Conservation (phyloP, 495 filamentous ascomycete species). For the Neurospora tetrasperma region DNA sequence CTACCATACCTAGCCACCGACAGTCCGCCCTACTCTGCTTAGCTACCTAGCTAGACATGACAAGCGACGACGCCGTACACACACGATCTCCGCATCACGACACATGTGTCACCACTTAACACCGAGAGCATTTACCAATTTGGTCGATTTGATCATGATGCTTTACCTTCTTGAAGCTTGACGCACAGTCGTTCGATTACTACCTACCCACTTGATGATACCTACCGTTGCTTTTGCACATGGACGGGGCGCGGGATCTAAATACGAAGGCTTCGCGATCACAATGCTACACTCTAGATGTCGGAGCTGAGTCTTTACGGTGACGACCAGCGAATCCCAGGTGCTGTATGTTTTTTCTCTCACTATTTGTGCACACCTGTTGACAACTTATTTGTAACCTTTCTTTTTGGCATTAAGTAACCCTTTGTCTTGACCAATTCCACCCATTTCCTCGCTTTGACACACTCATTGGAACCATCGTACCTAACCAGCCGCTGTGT, state of each 20-base stretch:
- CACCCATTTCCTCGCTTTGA: too few relatives aligned
- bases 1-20: too few relatives aligned
- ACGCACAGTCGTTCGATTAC: not conserved
- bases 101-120: not conserved
- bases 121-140: not conserved
- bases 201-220: not conserved
- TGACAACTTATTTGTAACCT: too few relatives aligned
- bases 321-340: too few relatives aligned
- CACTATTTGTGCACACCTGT: too few relatives aligned
- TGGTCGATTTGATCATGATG: not conserved
- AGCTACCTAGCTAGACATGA: not conserved
- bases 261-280: not conserved
- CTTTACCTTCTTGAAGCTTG: not conserved
- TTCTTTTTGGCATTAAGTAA: too few relatives aligned
- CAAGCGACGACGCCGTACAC: not conserved
- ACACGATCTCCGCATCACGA: not conserved
- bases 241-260: not conserved
- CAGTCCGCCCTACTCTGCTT: too few relatives aligned
- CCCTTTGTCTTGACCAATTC: too few relatives aligned
- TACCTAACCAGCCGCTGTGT: too few relatives aligned
- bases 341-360: too few relatives aligned
- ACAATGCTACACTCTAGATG: not conserved
- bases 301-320: not conserved
- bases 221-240: not conserved
- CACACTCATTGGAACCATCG: too few relatives aligned